These are phyloP conservation scores for Paecilomyces dactylethromorphus DNA, from an alignment of 2,329 filamentous ascomycete species.

Conservation along the genomic window DNA sequence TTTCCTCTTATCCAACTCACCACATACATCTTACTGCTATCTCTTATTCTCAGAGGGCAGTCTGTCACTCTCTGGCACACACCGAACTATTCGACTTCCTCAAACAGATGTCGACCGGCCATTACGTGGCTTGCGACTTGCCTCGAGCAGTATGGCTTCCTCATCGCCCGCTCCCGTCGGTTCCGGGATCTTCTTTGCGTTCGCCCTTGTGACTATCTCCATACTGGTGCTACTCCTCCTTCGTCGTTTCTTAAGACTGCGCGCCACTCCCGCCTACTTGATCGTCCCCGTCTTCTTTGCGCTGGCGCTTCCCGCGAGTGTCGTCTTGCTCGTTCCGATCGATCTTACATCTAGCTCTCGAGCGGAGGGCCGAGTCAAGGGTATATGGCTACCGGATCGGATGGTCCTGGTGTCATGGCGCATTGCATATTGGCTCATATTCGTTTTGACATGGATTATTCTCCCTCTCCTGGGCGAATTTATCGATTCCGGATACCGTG, in stretches of 20 bases:
- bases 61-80: background rate
- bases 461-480: conserved; percentile 92
- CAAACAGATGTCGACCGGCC: background rate
- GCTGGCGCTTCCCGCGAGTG: conserved; percentile 85
- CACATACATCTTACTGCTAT: background rate
- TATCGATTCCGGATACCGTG: conserved; percentile 85
- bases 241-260: conserved; percentile 83
- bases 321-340: conserved; percentile 87
- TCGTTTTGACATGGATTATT: conserved; percentile 88
- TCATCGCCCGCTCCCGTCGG: conserved; percentile 52
- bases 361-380: conserved; percentile 64
- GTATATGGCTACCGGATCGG: conserved; percentile 78
- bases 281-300: conserved; percentile 91
- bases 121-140: background rate
- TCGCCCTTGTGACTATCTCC: conserved; percentile 68
- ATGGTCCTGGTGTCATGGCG: conserved; percentile 84
- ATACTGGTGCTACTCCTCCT: conserved; percentile 74
- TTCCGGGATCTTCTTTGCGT: conserved; percentile 70
- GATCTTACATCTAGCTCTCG: conserved; percentile 83
- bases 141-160: conserved; percentile 11
- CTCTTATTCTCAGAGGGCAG: background rate
- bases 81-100: background rate
- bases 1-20: background rate
- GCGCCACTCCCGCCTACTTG: conserved; percentile 83
- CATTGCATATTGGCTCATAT: conserved; percentile 95